These are phyloP conservation scores for Datisca glomerata DNA, from an alignment of 306 rosid species.

Conservation along the genomic window DNA sequence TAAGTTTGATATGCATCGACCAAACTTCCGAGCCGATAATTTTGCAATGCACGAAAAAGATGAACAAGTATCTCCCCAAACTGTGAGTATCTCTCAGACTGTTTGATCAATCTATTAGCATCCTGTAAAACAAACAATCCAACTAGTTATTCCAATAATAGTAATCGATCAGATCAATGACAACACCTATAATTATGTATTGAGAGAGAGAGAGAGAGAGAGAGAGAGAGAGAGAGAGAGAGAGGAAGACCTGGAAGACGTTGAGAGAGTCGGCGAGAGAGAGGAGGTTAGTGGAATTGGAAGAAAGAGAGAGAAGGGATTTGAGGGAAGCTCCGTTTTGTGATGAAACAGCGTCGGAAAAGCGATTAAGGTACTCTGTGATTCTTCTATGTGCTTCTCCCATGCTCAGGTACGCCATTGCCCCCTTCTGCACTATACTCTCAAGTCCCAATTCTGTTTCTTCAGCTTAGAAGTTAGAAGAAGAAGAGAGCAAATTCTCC, in stretches of 20 bases:
- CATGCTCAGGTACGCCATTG: conserved; percentile 82
- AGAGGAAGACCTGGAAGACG: conserved; percentile 33
- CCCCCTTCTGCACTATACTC: neutral
- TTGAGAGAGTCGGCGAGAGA: conserved; percentile 73
- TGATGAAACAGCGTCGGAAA: conserved; percentile 51
- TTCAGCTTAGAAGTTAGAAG: neutral
- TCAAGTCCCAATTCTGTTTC: neutral
- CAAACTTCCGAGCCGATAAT: conserved; percentile 36
- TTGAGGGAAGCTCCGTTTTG: conserved; percentile 69
- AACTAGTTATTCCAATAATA: neutral
- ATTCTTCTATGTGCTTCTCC: conserved; percentile 89
- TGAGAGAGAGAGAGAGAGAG: neutral
- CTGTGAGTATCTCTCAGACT: conserved; percentile 50
- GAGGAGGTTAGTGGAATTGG: conserved; percentile 40
- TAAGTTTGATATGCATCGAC: conserved; percentile 65
- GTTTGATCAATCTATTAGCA: conserved; percentile 53
- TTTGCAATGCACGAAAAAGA: conserved; percentile 69
- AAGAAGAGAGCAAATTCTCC: neutral
- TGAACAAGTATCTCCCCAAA: conserved; percentile 47
- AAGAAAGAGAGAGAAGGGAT: conserved; percentile 61
- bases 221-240: neutral
- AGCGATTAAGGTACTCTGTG: conserved; percentile 61
- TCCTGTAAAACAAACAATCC: conserved; percentile 21
- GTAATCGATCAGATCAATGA: neutral
- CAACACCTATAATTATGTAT: too few species aligned